Base-by-base conservation (phyloP, 768 basidiomycete species). In the Epithele typhae region DNA sequence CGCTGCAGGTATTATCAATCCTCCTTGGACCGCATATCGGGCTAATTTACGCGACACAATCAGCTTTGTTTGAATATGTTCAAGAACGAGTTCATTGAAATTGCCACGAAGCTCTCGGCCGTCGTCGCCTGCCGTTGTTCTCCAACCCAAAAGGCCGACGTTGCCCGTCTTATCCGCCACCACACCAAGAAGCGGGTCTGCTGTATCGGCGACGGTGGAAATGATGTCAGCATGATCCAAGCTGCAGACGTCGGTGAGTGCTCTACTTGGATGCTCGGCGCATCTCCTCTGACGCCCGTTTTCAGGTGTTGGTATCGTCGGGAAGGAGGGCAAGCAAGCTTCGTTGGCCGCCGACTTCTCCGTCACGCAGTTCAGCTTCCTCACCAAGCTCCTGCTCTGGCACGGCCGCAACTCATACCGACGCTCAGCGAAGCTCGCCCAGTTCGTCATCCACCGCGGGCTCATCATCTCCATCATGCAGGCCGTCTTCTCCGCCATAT, bases 211-310 rank as follows among this genome's bases (percentile, higher is more conserved):
- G 96, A 99, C 68, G 96, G 96, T 25, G 96, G 96, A 4, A 99
- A 99, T 64, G 96, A 99, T 63, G 96, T 99, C 52, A 92, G 90
- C 64, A 99, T 99, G 96, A 99, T 99, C 51, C 96, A 98, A 61
- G 96, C 96, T 1, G 96, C 96, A 2, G 92, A 98, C 59, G 93
- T 99, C 48, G 95, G 93, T 92, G 39, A 63, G 92, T 81, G 10
- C 35, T 37, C 30, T 19, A 7, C 18, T 8, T 36, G 9, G 14
- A 30, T 30, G 19, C 36, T 21, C 17, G 24, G 1, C 33, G 4
- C n/a, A 18, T 9, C 17, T 40, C 14, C 21, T 21, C 8, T 1
- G 9, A 25, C 8, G 24, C 33, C 17, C 1, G 2, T 18, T 43
- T 15, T 5, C 43, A 93, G 92, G 94, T 42, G 82, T 99, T 25